A percentile compares a stretch with the other conserved stretches of the same genome.
These are phyloP conservation scores for Aspergillus ibericus DNA, from an alignment of 2,329 filamentous ascomycete species.

Conservation along the genomic window DNA sequence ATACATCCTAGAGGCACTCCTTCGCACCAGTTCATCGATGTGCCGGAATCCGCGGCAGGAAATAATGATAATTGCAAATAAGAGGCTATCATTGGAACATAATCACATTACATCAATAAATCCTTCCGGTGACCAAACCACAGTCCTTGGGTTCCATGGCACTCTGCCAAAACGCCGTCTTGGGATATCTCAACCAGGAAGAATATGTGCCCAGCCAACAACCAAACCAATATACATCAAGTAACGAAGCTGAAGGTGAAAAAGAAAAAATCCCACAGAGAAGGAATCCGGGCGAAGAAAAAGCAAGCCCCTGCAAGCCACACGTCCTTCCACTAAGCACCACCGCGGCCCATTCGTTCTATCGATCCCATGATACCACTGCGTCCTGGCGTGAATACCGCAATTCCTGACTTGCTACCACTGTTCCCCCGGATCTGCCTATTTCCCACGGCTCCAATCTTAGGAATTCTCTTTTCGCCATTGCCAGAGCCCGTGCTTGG, in stretches of 20 bases:
- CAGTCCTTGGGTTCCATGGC: not conserved
- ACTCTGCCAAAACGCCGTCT: not conserved
- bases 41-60: not conserved
- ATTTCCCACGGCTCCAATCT: conserved; percentile 30
- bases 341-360: conserved; percentile 74
- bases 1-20: too few relatives aligned
- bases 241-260: not conserved
- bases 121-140: not conserved
- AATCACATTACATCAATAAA: not conserved
- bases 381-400: conserved; percentile 48
- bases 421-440: conserved; percentile 38
- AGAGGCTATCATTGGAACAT: not conserved
- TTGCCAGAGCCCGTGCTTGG: conserved; percentile 25
- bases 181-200: conserved; percentile 9
- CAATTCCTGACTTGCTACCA: conserved; percentile 38
- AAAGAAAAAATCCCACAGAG: not conserved
- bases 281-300: not conserved
- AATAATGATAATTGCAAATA: not conserved
- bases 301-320: not conserved
- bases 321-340: conserved; percentile 17
- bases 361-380: conserved; percentile 82
- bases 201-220: conserved; percentile 1
- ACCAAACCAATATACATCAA: not conserved
- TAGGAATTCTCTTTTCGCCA: conserved; percentile 32
- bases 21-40: not conserved